A percentile compares a stretch with the other conserved stretches of the same genome.
Conservation (phyloP, 1,139 yeast genomes). For the Yamadazyma pseudoaaseri region DNA sequence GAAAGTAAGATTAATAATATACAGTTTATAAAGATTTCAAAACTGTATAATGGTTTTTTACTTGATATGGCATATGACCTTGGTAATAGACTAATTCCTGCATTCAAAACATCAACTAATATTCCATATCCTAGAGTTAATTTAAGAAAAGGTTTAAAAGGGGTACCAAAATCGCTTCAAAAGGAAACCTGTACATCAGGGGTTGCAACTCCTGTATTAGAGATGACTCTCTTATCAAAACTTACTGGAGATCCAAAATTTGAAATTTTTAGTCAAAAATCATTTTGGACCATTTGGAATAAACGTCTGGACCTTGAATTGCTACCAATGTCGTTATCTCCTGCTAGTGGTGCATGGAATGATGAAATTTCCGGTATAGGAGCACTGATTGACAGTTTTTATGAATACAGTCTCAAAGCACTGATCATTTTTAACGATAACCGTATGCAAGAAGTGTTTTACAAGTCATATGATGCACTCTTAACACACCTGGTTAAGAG, state of each 20-base stretch:
- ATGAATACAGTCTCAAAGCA: slow-evolving; percentile 82
- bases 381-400: slow-evolving; percentile 91
- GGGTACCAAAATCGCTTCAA: slow-evolving; percentile 41
- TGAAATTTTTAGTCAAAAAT: slow-evolving; percentile 57
- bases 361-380: slow-evolving; percentile 78
- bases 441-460: slow-evolving; percentile 59
- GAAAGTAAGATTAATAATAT: slow-evolving; percentile 48
- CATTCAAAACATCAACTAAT: slow-evolving; percentile 59
- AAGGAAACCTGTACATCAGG: slow-evolving; percentile 84
- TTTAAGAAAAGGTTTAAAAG: slow-evolving; percentile 49
- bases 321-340: slow-evolving; percentile 77
- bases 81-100: slow-evolving; percentile 65
- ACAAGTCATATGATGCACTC: slow-evolving; percentile 58
- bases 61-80: slow-evolving; percentile 68
- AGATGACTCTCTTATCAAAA: slow-evolving; percentile 69
- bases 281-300: slow-evolving; percentile 74
- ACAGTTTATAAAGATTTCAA: slow-evolving; percentile 16
- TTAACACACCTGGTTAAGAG: slow-evolving; percentile 42
- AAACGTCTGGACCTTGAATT: slow-evolving; percentile 61
- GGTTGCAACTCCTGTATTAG: slow-evolving; percentile 78
- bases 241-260: slow-evolving; percentile 74
- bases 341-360: slow-evolving; percentile 54
- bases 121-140: slow-evolving; percentile 77
- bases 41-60: slow-evolving; percentile 65
- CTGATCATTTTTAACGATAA: slow-evolving; percentile 72